Percentiles rank a stretch among this genome's conserved stretches.
Conservation (phyloP, 1,284 basidiomycete species). For the Ganoderma sinense region DNA sequence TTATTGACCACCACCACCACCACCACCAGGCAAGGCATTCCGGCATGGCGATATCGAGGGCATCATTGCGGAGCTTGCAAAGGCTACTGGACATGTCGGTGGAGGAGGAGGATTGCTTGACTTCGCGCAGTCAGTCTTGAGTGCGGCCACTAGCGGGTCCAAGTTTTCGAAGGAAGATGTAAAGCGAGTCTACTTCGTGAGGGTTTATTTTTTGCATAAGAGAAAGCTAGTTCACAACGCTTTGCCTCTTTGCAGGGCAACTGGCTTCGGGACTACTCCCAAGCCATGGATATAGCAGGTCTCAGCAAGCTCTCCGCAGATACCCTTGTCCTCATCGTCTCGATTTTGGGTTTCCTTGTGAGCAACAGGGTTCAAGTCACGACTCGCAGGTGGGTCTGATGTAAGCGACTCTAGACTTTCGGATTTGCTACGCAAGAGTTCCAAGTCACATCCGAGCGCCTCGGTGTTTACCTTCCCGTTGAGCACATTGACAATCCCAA, state of each 20-base stretch:
- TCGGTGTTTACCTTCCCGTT: constrained; percentile 84
- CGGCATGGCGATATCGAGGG: constrained; percentile 80
- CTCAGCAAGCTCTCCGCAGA: constrained; percentile 67
- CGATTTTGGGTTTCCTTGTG: constrained; percentile 77
- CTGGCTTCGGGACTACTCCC: constrained; percentile 70
- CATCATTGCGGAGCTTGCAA: constrained; percentile 63
- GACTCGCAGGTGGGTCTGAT: neutral
- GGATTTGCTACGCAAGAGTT: constrained; percentile 82
- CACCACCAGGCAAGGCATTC: constrained; percentile 67
- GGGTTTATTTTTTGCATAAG: constrained; percentile 32
- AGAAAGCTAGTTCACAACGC: constrained; percentile 5
- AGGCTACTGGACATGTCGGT: constrained; percentile 55
- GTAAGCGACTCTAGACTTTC: constrained; percentile 52
- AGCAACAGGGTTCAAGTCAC: constrained; percentile 29
- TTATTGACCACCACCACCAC: neutral
- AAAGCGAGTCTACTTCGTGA: constrained; percentile 71
- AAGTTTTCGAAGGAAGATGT: constrained; percentile 70
- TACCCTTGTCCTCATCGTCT: constrained; percentile 77
- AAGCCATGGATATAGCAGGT: constrained; percentile 84
- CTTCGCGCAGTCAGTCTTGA: constrained; percentile 56
- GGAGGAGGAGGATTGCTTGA: constrained; percentile 54
- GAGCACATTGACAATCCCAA: constrained; percentile 86
- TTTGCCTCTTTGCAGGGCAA: constrained; percentile 53
- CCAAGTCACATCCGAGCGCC: constrained; percentile 81
- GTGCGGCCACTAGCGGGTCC: constrained; percentile 46